Evolutionary conservation across 192 early-diverging fungal species (phyloP), one percentile per base, ranked within the genome.

Genomic region (Podila minutissima): DNA sequence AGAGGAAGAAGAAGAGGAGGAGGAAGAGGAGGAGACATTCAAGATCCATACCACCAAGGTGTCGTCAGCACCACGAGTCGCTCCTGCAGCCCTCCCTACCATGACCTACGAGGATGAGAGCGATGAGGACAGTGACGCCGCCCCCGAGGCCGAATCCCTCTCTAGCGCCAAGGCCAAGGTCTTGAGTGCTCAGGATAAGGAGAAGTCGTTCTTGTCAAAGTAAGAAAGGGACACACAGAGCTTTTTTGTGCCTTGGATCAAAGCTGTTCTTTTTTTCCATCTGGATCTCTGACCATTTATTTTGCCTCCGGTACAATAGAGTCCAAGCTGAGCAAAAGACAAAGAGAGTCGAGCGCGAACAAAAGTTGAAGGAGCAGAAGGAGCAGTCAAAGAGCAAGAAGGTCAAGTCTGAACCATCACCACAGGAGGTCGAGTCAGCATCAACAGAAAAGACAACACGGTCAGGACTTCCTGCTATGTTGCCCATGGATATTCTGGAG

Each of bases 11-110:
- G 9, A 59, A 8, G 57, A 41, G 3, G 66, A 72, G 2, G 58
- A 59, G 29, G 60, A 51, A n/a, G 75, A 77, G 26, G 76, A 79
- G 57, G 66, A 62, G 1, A 73, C 71, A 46, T 81, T 81, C 62
- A 81, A 81, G 62, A 81, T 81, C 64, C 77, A 81, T 81, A 73
- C 63, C 67, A 62, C 77, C 8, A 81, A 81, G 33, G 67, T 62
- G 22, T 37, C 69, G 11, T n/a, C 64, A 65, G 50, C 65, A 51
- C 71, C 77, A 12, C 41, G 32, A 26, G 22, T 73, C 58, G 37
- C 26, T 28, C 77, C 77, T 17, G 70, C 71, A 3, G 67, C 32
- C 11, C 67, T 81, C 20, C 71, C 70, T 24, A 65, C 77, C 17
- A 58, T 67, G 29, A 55, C 29, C 46, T 72, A 73, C 35, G 77